These are phyloP conservation scores for Ambrosiella xylebori DNA, from an alignment of 2,329 filamentous ascomycete genomes.

Conservation along the genomic window DNA sequence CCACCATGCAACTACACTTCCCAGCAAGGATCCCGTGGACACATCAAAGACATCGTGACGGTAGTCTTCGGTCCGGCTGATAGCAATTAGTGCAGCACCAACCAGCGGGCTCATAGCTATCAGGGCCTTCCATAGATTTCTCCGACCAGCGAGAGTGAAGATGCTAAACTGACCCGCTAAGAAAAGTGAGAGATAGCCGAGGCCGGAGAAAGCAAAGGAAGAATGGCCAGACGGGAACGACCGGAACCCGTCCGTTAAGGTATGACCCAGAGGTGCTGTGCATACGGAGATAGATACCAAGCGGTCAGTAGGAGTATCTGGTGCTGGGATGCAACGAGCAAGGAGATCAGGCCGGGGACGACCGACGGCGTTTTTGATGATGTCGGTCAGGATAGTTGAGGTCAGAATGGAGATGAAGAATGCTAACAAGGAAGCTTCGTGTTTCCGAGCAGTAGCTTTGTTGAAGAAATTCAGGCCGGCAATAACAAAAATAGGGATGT, in stretches of 20 bases:
- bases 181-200: conserved; percentile 58
- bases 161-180: conserved; percentile 49
- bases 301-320: conserved; percentile 28
- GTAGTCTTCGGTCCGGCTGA: conserved; percentile 53
- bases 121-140: conserved; percentile 38
- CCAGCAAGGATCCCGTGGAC: conserved; percentile 41
- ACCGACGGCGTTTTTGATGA: conserved; percentile 78
- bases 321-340: conserved; percentile 60
- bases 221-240: conserved; percentile 70
- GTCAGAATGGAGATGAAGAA: conserved; percentile 62
- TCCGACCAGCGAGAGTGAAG: conserved; percentile 27
- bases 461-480: conserved; percentile 45
- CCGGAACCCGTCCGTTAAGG: conserved; percentile 67
- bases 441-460: conserved; percentile 54
- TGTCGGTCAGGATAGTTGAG: conserved; percentile 68
- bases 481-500: conserved; percentile 51
- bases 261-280: conserved; percentile 50
- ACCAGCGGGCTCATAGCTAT: conserved; percentile 41
- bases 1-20: conserved; percentile 43
- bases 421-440: conserved; percentile 70
- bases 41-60: conserved; percentile 57
- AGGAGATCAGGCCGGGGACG: conserved; percentile 47
- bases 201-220: conserved; percentile 60
- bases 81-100: conserved; percentile 49
- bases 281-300: conserved; percentile 54